Evolutionary conservation across 2,329 filamentous ascomycete species (phyloP), one percentile per base, ranked within the genome.

Genomic region (Sporothrix curviconia): DNA sequence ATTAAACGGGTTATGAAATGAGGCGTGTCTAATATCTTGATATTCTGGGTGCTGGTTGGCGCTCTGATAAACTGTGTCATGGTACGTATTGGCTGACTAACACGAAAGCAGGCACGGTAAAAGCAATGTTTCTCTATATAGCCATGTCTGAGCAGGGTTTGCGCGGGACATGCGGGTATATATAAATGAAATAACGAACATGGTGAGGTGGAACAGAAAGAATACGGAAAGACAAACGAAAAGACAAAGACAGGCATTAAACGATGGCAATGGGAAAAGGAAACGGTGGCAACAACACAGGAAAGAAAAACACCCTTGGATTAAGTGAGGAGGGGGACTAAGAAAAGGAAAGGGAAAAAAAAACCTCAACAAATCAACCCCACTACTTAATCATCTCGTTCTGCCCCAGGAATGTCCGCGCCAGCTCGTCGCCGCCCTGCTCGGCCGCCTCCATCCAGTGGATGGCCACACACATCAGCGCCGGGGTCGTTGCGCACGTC

Each of bases 361-460:
- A 22, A 17, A 40, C 22, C 32, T 49, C 52, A 49, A 3, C 7
- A 15, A 40, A 28, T 32, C 53, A 53, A 46, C 6, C 7, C n/a
- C 37, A 22, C 37, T 15, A 53, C 28, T 54, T 54, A 12, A 54
- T 53, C 25, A 53, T 54, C 51, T 54, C 51, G 17, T 54, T 54
- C 73, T 95, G 89, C 62, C 86, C 81, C 70, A 96, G 74, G 72
- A 92, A 92, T 69, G 86, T 87, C 68, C 84, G 86, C 19, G 92
- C 92, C 64, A 95, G 76, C 67, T 87, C 82, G 69, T 97, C 92
- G 1, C 91, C 91, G n/a, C 91, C 91, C 56, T 82, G 81, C 65
- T 90, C 88, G 37, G 89, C 91, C 63, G 89, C 78, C 74, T 92
- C 90, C 91, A 97, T 96, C 92, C 92, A 97, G 76, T 97, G 92